Base-by-base conservation (phyloP, 495 filamentous ascomycete species). In the Penicillium coffeae region DNA sequence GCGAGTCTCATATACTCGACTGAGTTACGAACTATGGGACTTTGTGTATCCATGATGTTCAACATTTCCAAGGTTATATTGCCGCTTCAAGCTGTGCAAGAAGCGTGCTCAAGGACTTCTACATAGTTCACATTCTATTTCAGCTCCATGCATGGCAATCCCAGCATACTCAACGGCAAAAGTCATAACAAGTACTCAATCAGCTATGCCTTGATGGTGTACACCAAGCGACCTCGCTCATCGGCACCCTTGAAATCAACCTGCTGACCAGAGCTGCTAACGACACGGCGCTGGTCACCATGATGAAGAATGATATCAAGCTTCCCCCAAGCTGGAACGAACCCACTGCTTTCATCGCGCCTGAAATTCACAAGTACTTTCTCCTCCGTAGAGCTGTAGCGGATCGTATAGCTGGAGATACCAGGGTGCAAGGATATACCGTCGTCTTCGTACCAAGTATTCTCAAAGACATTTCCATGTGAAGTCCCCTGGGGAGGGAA, bases 391-490 rank as follows among this genome's bases (percentile, higher is more conserved):
- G 72, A 76, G 43, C 62, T 64, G 48, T 78, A 76, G 47, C 47
- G 57, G 14, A 79, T 27, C 18, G 66, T 73, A 50, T 72, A 78
- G 8, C 38, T 43, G 2, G 76, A 69, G 8, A 76, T 72, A 18
- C 57, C 61, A 2, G 73, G 65, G 10, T 66, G 43, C 27, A 68
- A 52, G 13, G 80, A 78, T 36, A 81, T 72, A 4, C 83, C 83
- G 61, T 86, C 81, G 53, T 86, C 83, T 58, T 86, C 83, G 30
- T 72, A 72, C 83, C 83, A 86, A 4, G 72, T 73, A 32, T 54
- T 73, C 15, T 42, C 47, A 56, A 76, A 79, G 15, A 67, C 60
- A 45, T 51, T 40, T 12, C 64, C 65, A 46, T 65, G 58, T 43
- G 64, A 70, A 49, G 50, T 52, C 14, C 34, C 66, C 59, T 44